These are phyloP conservation scores for Marasmius fiardii DNA, from an alignment of 1,284 basidiomycete species.

Conservation along the genomic window DNA sequence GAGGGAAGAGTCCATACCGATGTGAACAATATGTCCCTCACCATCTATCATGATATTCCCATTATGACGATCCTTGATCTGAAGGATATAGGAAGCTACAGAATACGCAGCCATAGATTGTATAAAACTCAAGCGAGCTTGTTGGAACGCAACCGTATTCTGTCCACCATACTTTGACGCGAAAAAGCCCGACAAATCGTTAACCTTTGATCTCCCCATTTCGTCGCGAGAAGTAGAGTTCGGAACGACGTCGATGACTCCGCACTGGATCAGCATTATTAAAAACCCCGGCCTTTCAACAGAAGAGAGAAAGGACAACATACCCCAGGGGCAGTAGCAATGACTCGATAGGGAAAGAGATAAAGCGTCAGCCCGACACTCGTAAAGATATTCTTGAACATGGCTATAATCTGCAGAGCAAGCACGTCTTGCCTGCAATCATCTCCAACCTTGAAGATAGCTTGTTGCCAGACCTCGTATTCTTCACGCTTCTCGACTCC, in stretches of 20 bases:
- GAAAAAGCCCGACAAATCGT: conserved; percentile 94
- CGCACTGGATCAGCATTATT: conserved; percentile 58
- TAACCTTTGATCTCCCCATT: conserved; percentile 98
- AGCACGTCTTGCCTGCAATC: conserved; percentile 98
- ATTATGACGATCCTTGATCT: conserved; percentile 98
- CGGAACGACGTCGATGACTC: conserved; percentile 98
- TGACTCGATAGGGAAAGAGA: conserved; percentile 95
- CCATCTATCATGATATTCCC: conserved; percentile 99
- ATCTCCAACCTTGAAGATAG: conserved; percentile 99
- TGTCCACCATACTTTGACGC: conserved; percentile 91
- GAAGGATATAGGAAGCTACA: conserved; percentile 96
- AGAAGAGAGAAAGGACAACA: conserved; percentile 23
- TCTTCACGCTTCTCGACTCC: conserved; percentile 57
- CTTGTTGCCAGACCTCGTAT: conserved; percentile 95
- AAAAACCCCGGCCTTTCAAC: conserved; percentile 8
- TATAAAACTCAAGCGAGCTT: conserved; percentile 93
- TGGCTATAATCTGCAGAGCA: conserved; percentile 95
- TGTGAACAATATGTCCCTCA: conserved; percentile 93
- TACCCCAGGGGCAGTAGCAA: conserved; percentile 94
- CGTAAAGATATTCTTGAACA: conserved; percentile 99
- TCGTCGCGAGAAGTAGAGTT: conserved; percentile 98
- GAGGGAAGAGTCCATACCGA: conserved; percentile 52
- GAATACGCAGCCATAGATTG: conserved; percentile 99
- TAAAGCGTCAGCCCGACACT: conserved; percentile 89
- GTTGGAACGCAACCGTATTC: conserved; percentile 89